phyloP scores from a whole-genome alignment of 2,329 filamentous ascomycete species.

The Epicoccum sorghinum region DNA sequence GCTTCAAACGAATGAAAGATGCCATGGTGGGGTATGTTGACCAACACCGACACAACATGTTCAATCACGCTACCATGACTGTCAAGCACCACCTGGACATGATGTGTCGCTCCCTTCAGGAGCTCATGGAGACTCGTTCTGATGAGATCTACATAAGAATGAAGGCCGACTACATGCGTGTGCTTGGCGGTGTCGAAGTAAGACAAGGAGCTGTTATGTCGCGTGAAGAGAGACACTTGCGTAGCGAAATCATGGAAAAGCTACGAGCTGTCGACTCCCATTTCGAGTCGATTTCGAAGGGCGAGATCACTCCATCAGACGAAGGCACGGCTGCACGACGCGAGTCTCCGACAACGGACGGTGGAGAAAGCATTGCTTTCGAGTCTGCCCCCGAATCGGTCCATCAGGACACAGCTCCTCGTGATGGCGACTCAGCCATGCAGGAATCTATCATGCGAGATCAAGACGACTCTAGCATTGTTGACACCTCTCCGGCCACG shows the following conservation, averaged over 20 bases:
- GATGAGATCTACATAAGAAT: slow-evolving; percentile 53
- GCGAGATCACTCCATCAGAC: slow-evolving; percentile 2
- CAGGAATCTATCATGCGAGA: background rate
- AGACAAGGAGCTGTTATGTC: slow-evolving; percentile 11
- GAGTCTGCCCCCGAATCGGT: slow-evolving; percentile 5
- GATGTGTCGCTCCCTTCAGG: slow-evolving; percentile 53
- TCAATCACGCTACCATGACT: slow-evolving; percentile 51
- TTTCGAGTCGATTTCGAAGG: slow-evolving; percentile 32
- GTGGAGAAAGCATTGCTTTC: slow-evolving; percentile 13
- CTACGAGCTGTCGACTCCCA: slow-evolving; percentile 25
- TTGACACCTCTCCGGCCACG: background rate
- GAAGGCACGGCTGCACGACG: background rate
- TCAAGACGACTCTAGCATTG: slow-evolving; percentile 7
- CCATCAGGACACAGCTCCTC: background rate
- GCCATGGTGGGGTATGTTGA: slow-evolving; percentile 57
- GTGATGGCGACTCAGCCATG: background rate
- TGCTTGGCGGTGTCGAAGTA: slow-evolving; percentile 37
- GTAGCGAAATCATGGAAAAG: slow-evolving; percentile 22
- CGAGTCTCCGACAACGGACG: background rate
- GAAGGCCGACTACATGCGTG: slow-evolving; percentile 46
- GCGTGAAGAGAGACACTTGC: slow-evolving; percentile 23
- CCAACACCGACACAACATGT: slow-evolving; percentile 55
- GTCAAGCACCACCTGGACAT: slow-evolving; percentile 50
- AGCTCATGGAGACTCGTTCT: slow-evolving; percentile 51
- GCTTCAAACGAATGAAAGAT: slow-evolving; percentile 59